Percentiles rank a stretch among this genome's conserved stretches.
phyloP scores from a whole-genome alignment of 441 rosid genomes.

The Euphorbia corollata region DNA sequence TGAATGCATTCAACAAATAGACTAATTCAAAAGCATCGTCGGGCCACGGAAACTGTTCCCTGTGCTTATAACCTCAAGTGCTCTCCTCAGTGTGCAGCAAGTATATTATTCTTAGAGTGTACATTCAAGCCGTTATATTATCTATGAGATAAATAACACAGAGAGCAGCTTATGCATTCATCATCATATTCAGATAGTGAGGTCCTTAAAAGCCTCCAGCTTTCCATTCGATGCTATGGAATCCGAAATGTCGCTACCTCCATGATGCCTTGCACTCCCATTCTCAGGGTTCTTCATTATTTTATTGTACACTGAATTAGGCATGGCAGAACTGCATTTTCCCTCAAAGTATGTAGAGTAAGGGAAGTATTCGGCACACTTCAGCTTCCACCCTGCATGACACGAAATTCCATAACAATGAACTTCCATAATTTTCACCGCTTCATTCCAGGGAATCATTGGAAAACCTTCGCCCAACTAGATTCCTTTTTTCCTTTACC shows the following conservation, averaged over 20 bases:
- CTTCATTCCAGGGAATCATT: neutral
- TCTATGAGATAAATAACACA: conserved; percentile 7
- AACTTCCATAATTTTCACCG: neutral
- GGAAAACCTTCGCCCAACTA: neutral
- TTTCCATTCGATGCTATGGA: conserved; percentile 56
- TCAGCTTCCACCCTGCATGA: conserved; percentile 77
- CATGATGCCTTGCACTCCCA: conserved; percentile 44
- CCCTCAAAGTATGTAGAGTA: conserved; percentile 82
- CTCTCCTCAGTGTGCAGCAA: conserved; percentile 12
- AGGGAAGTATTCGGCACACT: conserved; percentile 64
- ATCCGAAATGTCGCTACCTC: conserved; percentile 34
- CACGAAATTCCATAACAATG: neutral
- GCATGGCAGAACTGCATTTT: conserved; percentile 45
- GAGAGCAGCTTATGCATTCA: conserved; percentile 18
- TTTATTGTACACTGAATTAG: conserved; percentile 42
- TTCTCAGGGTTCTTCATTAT: conserved; percentile 40
- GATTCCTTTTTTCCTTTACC: neutral
- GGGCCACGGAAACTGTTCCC: neutral
- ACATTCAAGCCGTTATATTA: conserved; percentile 16
- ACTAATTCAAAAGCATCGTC: conserved; percentile 11
- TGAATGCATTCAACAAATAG: conserved; percentile 31
- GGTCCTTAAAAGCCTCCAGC: conserved; percentile 63
- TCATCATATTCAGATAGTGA: conserved; percentile 41
- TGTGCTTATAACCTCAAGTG: conserved; percentile 12
- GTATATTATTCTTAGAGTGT: conserved; percentile 1